Base-by-base conservation (phyloP, 371 early-diverging fungal species). In the Mucor piriformis region DNA sequence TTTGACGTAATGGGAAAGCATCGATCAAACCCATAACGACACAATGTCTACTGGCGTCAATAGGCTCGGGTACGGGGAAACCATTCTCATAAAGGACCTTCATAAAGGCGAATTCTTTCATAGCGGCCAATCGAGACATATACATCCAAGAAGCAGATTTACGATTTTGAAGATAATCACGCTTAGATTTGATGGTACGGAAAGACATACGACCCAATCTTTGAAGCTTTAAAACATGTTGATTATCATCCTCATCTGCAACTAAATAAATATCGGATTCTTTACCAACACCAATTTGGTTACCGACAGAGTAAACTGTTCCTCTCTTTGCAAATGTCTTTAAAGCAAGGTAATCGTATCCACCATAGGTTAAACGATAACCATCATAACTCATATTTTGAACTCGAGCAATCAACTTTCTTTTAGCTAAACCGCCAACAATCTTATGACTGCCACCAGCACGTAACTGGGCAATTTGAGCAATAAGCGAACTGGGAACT, bases 251-350 rank as follows among this genome's bases (percentile, higher is more conserved):
- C 35, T 92, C 94, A 69, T 95, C 92, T 0, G 93, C 95, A n/a
- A 96, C 97, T 64, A 96, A 81, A 74, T 92, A 95, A 70, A 98
- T 92, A 72, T 98, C 97, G 3, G 99, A 96, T 76, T 99, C 99
- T 78, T 99, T 99, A 35, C 99, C 99, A 15, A 99, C 97, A 69
- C 99, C 99, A 65, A 99, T 98, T 78, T 99, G 98, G 72, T 96
- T 94, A 12, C 99, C 99, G 24, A 99, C 96, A 25, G 96, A 95
- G 62, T 84, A 84, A 5, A 99, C 90, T 1, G 92, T 84, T 6
- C 93, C 92, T 54, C 96, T 81, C 71, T 93, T 92, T 54, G 86
- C 84, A 64, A 99, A 85, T 1, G 97, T 90, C 72, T 95, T 92
- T 40, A 99, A 83, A 0, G 99, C 99, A 48, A 99, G 81, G 74